Evolutionary conservation across 352 stramenopile species (phyloP).

Genomic region (Globisporangium emineosum): DNA sequence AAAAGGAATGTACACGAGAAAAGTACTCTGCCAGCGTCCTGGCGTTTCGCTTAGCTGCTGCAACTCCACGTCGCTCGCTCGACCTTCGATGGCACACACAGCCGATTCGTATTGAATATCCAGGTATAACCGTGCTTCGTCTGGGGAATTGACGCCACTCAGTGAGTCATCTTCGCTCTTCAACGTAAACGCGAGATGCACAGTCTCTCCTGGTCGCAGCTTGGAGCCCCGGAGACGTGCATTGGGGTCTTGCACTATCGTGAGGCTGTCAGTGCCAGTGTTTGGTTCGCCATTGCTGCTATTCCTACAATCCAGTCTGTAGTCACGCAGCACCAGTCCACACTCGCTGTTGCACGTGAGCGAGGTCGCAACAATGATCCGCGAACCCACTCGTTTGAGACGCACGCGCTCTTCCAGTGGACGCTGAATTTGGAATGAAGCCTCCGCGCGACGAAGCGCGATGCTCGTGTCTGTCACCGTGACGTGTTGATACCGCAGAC

Average conservation of each 20-base stretch:
- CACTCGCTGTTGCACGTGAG: constrained; percentile 38
- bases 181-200: constrained; percentile 44
- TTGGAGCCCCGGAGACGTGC: constrained; percentile 22
- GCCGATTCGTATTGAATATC: constrained; percentile 13
- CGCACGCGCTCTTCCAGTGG: constrained; percentile 34
- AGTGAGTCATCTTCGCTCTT: constrained; percentile 4
- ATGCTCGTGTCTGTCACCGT: constrained; percentile 16
- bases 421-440: constrained; percentile 29
- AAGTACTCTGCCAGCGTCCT: constrained; percentile 12
- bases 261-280: constrained; percentile 1
- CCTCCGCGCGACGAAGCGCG: constrained; percentile 26
- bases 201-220: constrained; percentile 29
- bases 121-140: constrained; percentile 10
- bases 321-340: constrained; percentile 31
- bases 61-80: neutral
- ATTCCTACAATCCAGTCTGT: constrained; percentile 18
- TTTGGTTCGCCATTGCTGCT: neutral
- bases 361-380: constrained; percentile 28
- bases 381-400: constrained; percentile 31
- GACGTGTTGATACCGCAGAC: constrained; percentile 26
- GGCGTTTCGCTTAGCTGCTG: neutral
- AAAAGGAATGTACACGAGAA: constrained; percentile 30
- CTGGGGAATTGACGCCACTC: neutral
- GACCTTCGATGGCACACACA: neutral
- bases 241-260: constrained; percentile 38